Conservation (phyloP, 148 eudicot genomes). For the Rhododendron henanense region DNA sequence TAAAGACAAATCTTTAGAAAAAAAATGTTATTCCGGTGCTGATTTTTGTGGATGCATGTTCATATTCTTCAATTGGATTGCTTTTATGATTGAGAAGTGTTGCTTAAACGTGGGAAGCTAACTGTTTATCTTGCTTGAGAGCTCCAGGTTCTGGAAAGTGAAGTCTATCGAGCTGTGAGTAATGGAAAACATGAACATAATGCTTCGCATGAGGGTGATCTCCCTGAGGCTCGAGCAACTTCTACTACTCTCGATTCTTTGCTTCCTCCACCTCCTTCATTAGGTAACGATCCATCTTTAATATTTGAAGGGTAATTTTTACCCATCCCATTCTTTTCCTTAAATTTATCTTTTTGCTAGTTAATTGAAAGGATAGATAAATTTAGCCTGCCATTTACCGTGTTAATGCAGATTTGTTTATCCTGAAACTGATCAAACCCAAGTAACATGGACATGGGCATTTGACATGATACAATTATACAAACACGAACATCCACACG, state of each 20-base stretch:
- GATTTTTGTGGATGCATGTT: not conserved
- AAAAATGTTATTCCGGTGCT: not conserved
- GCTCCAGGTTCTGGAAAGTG: slow-evolving; percentile 28
- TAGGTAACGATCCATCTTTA: slow-evolving; percentile 23
- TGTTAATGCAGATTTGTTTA: not conserved
- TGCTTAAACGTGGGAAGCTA: slow-evolving; percentile 8
- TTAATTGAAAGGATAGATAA: not conserved
- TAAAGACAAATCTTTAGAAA: too few species aligned
- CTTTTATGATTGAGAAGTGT: not conserved
- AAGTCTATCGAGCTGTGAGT: slow-evolving; percentile 22
- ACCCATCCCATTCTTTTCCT: not conserved
- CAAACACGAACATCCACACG: not conserved
- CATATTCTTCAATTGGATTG: not conserved
- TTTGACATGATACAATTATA: not conserved
- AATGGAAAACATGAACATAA: slow-evolving; percentile 19
- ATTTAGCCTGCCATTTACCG: not conserved
- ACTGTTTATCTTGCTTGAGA: not conserved
- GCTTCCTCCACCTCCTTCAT: slow-evolving; percentile 43
- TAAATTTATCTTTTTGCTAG: not conserved
- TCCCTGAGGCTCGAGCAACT: slow-evolving; percentile 17
- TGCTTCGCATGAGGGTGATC: slow-evolving; percentile 11
- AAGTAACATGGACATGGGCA: not conserved
- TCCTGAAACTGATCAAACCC: not conserved
- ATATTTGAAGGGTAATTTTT: not conserved
- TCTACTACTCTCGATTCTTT: slow-evolving; percentile 22